Conservation (phyloP, 352 stramenopile species). For the Discostella stelligera region DNA sequence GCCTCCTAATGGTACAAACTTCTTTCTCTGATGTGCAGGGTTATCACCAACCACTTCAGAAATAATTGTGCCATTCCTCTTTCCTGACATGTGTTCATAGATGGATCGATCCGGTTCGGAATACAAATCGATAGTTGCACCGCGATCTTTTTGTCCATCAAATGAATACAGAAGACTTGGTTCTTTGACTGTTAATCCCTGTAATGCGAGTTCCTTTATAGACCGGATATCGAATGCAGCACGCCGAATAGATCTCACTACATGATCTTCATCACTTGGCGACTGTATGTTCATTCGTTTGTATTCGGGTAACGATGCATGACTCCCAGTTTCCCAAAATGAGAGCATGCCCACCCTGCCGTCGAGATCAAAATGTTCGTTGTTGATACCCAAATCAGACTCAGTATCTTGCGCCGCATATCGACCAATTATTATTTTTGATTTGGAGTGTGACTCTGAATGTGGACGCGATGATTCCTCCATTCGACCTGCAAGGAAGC, state of each 20-base stretch:
- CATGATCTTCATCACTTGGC: constrained; percentile 44
- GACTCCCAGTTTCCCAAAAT: constrained; percentile 42
- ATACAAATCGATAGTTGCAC: constrained; percentile 12
- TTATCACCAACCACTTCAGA: constrained; percentile 1
- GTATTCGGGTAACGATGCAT: background rate
- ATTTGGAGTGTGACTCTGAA: constrained; percentile 1
- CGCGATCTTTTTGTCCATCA: constrained; percentile 28
- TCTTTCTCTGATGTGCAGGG: constrained; percentile 3
- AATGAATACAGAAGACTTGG: constrained; percentile 41
- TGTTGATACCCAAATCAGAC: constrained; percentile 10
- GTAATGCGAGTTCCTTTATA: constrained; percentile 30
- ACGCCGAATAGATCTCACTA: constrained; percentile 27
- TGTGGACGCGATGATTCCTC: constrained; percentile 21
- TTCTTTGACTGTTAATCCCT: constrained; percentile 35
- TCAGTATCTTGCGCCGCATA: constrained; percentile 4
- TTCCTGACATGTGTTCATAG: constrained; percentile 25
- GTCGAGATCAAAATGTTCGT: constrained; percentile 22
- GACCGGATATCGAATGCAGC: constrained; percentile 36
- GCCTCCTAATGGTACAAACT: constrained; percentile 27
- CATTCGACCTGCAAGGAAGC: constrained; percentile 29
- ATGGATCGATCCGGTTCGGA: background rate
- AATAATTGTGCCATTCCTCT: constrained; percentile 16
- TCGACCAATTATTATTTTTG: constrained; percentile 20
- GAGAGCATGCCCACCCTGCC: constrained; percentile 44
- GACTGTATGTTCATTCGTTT: constrained; percentile 43